Percentiles rank a stretch among this genome's conserved stretches.
These are phyloP conservation scores for Chloromonas sp. DNA, from an alignment of 163 green algal species.

Conservation along the genomic window DNA sequence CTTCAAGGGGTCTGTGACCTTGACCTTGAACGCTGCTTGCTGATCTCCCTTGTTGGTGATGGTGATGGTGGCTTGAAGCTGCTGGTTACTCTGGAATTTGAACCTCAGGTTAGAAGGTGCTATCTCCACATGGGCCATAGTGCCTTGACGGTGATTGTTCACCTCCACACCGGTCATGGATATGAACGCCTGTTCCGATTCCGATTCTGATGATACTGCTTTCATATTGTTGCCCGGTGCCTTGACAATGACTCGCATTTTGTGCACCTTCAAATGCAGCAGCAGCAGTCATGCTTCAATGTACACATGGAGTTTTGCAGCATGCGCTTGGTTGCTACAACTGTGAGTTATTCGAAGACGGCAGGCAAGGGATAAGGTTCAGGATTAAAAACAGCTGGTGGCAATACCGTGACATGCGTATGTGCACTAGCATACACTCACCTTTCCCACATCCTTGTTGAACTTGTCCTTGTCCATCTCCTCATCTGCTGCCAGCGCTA, in stretches of 20 bases:
- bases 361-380: too few relatives aligned
- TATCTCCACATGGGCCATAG: conserved; percentile 5
- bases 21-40: conserved; percentile 48
- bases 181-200: neutral
- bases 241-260: too few relatives aligned
- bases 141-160: neutral
- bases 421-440: too few relatives aligned
- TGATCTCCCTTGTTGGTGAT: conserved; percentile 34
- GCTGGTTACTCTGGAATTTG: conserved; percentile 40
- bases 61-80: conserved; percentile 42
- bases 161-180: neutral
- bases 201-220: too few relatives aligned
- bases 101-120: neutral
- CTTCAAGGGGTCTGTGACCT: conserved; percentile 54
- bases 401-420: too few relatives aligned
- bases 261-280: too few relatives aligned
- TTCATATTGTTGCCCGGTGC: too few relatives aligned
- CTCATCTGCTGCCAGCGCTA: conserved; percentile 29
- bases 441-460: conserved; percentile 23
- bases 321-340: too few relatives aligned
- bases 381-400: too few relatives aligned
- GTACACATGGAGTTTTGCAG: too few relatives aligned
- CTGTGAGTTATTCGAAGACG: too few relatives aligned
- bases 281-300: too few relatives aligned
- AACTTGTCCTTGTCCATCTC: conserved; percentile 41